Percentiles rank a stretch among this genome's conserved stretches.
Evolutionary conservation across 2,329 filamentous ascomycete species (phyloP).

Genomic region (Karstenula rhodostoma): DNA sequence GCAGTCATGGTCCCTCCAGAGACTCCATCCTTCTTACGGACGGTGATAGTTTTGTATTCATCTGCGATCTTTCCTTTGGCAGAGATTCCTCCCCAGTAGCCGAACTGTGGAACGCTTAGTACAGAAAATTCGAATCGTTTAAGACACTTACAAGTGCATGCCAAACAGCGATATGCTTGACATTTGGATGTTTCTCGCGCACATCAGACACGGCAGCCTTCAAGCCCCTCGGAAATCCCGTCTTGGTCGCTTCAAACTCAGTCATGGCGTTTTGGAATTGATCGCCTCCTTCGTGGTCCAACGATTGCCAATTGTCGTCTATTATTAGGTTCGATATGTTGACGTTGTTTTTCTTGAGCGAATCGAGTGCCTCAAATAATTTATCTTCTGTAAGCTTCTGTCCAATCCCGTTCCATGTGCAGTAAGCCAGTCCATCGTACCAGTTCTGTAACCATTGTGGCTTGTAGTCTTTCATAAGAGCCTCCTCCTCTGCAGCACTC

Average conservation of each 20-base stretch:
- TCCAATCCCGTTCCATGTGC: constrained; percentile 95
- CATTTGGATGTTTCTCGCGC: constrained; percentile 71
- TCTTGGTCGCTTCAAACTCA: constrained; percentile 83
- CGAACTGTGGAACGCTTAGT: constrained; percentile 22
- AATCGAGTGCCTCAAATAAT: constrained; percentile 76
- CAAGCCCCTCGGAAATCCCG: constrained; percentile 81
- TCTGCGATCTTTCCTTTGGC: constrained; percentile 76
- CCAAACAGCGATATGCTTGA: constrained; percentile 91
- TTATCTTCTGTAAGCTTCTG: constrained; percentile 83
- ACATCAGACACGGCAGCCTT: constrained; percentile 75
- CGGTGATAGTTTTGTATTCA: constrained; percentile 75
- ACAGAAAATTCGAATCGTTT: background rate
- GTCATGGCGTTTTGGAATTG: constrained; percentile 65
- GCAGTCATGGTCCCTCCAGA: constrained; percentile 74
- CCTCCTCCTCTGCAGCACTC: constrained; percentile 57
- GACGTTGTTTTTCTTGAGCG: constrained; percentile 74
- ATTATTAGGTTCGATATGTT: constrained; percentile 87
- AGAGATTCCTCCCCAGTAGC: constrained; percentile 79
- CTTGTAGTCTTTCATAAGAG: constrained; percentile 59
- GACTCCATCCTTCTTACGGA: constrained; percentile 64
- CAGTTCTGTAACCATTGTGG: constrained; percentile 81
- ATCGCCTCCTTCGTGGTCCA: constrained; percentile 57
- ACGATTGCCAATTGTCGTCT: constrained; percentile 83
- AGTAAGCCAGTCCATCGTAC: constrained; percentile 94
- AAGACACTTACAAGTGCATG: constrained; percentile 72